phyloP scores from a whole-genome alignment of 306 rosid genomes.

The Dryas octopetala region DNA sequence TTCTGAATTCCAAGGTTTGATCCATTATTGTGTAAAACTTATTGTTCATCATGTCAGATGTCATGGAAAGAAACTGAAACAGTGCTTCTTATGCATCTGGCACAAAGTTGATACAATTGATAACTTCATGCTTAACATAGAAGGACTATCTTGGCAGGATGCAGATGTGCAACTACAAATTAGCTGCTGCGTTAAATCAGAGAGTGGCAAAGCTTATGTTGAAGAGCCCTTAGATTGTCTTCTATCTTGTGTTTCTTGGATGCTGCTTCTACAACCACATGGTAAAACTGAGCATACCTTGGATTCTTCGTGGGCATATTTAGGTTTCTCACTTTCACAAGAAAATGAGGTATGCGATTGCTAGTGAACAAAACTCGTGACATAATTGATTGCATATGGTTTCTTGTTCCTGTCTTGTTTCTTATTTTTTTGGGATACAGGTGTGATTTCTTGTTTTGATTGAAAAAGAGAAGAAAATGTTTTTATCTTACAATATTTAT shows the following conservation, averaged over 20 bases:
- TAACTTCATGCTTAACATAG: slow-evolving; percentile 1
- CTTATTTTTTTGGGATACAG: background rate
- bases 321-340: slow-evolving; percentile 45
- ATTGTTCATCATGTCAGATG: background rate
- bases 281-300: slow-evolving; percentile 29
- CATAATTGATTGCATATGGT: background rate
- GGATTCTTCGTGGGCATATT: slow-evolving; percentile 39
- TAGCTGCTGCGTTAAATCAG: slow-evolving; percentile 35
- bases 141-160: slow-evolving; percentile 24
- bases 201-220: slow-evolving; percentile 31
- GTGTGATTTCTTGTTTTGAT: background rate
- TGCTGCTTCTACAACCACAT: slow-evolving; percentile 37
- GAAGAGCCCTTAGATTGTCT: slow-evolving; percentile 40
- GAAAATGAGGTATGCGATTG: slow-evolving; percentile 39
- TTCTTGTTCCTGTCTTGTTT: slow-evolving; percentile 1
- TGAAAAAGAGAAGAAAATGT: background rate
- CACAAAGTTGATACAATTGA: background rate
- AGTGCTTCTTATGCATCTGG: slow-evolving; percentile 1
- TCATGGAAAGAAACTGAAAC: background rate
- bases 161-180: slow-evolving; percentile 27
- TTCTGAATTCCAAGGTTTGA: background rate
- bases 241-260: slow-evolving; percentile 39
- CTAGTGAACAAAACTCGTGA: background rate
- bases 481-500: background rate
- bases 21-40: background rate